These are phyloP conservation scores for Sporisorium graminicola DNA, from an alignment of 1,284 basidiomycete genomes.

Conservation along the genomic window DNA sequence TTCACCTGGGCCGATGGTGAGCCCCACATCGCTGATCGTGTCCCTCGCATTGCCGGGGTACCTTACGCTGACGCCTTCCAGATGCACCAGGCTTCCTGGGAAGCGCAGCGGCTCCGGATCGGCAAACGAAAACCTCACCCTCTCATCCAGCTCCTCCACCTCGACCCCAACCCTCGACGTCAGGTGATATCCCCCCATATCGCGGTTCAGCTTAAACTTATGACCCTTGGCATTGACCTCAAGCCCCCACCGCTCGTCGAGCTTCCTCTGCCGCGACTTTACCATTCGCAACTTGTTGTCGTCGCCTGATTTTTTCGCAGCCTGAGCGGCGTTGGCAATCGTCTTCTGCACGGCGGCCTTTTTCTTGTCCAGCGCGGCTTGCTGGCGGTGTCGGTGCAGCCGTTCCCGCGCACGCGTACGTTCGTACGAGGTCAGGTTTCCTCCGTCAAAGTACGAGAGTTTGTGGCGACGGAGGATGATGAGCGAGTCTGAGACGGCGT, in stretches of 20 bases:
- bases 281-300: slow-evolving; percentile 76
- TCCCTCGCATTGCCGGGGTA: slow-evolving; percentile 70
- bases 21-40: slow-evolving; percentile 74
- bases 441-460: slow-evolving; percentile 77
- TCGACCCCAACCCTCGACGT: slow-evolving; percentile 73
- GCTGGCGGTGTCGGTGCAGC: slow-evolving; percentile 73
- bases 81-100: slow-evolving; percentile 74
- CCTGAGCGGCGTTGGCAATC: slow-evolving; percentile 73
- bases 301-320: slow-evolving; percentile 76
- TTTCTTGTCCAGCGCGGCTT: slow-evolving; percentile 76
- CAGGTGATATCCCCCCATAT: slow-evolving; percentile 72
- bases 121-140: slow-evolving; percentile 73
- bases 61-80: slow-evolving; percentile 73
- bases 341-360: slow-evolving; percentile 72
- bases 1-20: slow-evolving; percentile 76
- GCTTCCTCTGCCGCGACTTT: slow-evolving; percentile 77
- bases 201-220: slow-evolving; percentile 78
- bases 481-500: slow-evolving; percentile 78
- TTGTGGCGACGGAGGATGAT: slow-evolving; percentile 76
- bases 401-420: slow-evolving; percentile 74
- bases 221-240: slow-evolving; percentile 73
- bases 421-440: slow-evolving; percentile 76
- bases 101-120: slow-evolving; percentile 74
- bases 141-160: slow-evolving; percentile 73
- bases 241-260: slow-evolving; percentile 75